A percentile compares a stretch with the other conserved stretches of the same genome.
Conservation (phyloP, 495 filamentous ascomycete genomes). For the Xylaria venustula region DNA sequence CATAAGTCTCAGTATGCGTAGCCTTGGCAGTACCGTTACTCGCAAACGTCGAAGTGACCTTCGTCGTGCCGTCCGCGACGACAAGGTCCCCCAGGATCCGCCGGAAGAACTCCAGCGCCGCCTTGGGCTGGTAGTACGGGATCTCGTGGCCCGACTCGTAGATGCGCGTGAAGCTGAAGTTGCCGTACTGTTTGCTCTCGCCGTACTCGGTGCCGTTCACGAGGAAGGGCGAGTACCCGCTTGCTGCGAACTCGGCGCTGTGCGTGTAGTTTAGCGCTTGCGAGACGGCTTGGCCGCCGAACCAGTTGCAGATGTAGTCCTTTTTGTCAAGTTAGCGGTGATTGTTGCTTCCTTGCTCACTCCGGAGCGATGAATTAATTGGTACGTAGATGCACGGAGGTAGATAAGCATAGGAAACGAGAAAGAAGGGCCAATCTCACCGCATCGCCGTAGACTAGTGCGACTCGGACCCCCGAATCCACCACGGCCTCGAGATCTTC, state of each 20-base stretch:
- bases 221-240: conserved; percentile 47
- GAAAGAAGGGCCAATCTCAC: too few relatives aligned
- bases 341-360: conserved; percentile 58
- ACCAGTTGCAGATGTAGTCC: conserved; percentile 58
- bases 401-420: too few relatives aligned
- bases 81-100: neutral
- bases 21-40: conserved; percentile 48
- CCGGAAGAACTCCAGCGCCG: conserved; percentile 44
- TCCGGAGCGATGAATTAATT: too few relatives aligned
- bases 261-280: conserved; percentile 41
- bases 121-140: conserved; percentile 62
- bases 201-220: conserved; percentile 36
- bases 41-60: conserved; percentile 42
- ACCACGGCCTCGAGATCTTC: conserved; percentile 47
- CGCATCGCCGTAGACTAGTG: conserved; percentile 47
- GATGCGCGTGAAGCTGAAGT: conserved; percentile 63
- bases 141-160: conserved; percentile 61
- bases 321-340: conserved; percentile 38
- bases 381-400: too few relatives aligned
- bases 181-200: conserved; percentile 52
- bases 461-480: conserved; percentile 41
- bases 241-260: conserved; percentile 39
- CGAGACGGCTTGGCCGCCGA: conserved; percentile 53
- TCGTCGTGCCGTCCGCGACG: conserved; percentile 4
- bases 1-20: conserved; percentile 56